Percentiles rank a stretch among this genome's conserved stretches.
phyloP scores from a whole-genome alignment of 1,139 yeast genomes.

The Suhomyces ambrosiae region DNA sequence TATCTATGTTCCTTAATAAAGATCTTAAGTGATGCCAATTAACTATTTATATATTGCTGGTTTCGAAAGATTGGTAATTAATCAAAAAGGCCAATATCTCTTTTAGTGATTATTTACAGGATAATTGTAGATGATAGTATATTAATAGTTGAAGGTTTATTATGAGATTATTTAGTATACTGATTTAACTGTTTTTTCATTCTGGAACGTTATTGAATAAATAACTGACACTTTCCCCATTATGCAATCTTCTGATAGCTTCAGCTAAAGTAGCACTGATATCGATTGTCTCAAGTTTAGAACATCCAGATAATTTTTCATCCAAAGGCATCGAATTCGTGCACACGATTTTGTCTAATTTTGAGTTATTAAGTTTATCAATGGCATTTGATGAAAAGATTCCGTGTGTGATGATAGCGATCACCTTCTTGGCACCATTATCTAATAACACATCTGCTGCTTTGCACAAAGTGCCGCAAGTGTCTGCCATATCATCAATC shows the following conservation, averaged over 20 bases:
- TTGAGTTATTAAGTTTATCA: slow-evolving; percentile 58
- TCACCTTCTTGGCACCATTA: slow-evolving; percentile 70
- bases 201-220: slow-evolving; percentile 69
- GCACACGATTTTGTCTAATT: slow-evolving; percentile 64
- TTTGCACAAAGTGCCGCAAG: slow-evolving; percentile 78
- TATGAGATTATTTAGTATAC: neutral
- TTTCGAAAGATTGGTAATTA: too few relatives aligned
- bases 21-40: too few relatives aligned
- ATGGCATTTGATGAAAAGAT: slow-evolving; percentile 74
- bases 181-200: slow-evolving; percentile 9
- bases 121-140: too few relatives aligned
- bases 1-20: too few relatives aligned
- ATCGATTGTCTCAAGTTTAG: slow-evolving; percentile 67
- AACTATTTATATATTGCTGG: too few relatives aligned
- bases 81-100: too few relatives aligned
- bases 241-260: slow-evolving; percentile 77
- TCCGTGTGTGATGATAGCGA: slow-evolving; percentile 81
- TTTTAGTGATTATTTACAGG: too few relatives aligned
- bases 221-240: slow-evolving; percentile 94
- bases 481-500: slow-evolving; percentile 84
- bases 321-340: slow-evolving; percentile 76
- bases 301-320: slow-evolving; percentile 49
- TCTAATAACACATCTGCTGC: slow-evolving; percentile 67
- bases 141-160: too few relatives aligned
- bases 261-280: slow-evolving; percentile 76